Evolutionary conservation across 306 rosid genomes (phyloP).

Genomic region (Mimosa pudica): DNA sequence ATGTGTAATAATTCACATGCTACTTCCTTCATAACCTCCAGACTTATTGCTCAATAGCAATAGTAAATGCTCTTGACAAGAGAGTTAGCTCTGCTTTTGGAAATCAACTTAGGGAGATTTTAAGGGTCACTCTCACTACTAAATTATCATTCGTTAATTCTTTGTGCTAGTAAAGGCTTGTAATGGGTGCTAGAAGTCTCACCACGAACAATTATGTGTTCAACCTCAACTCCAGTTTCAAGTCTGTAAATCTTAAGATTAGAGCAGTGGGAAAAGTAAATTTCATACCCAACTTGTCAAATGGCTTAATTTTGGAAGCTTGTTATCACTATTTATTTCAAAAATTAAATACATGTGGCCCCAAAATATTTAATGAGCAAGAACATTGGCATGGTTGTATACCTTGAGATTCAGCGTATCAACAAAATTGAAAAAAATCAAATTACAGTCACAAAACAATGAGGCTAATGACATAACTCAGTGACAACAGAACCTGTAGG

Average conservation of each 20-base stretch:
- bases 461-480: slow-evolving; percentile 19
- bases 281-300: not conserved
- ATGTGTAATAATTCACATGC: slow-evolving; percentile 69
- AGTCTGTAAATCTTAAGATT: not conserved
- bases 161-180: slow-evolving; percentile 42
- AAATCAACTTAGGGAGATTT: slow-evolving; percentile 10
- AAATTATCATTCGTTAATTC: slow-evolving; percentile 64
- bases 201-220: not conserved
- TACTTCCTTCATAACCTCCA: slow-evolving; percentile 30
- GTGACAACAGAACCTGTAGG: not conserved
- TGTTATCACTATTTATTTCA: not conserved
- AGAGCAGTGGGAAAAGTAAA: not conserved
- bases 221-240: not conserved
- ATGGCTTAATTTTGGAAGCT: not conserved
- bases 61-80: not conserved
- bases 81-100: slow-evolving; percentile 8
- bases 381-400: not conserved
- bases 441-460: slow-evolving; percentile 17
- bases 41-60: slow-evolving; percentile 8
- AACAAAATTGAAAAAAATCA: slow-evolving; percentile 5
- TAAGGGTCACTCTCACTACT: not conserved
- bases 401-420: not conserved
- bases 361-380: slow-evolving; percentile 2
- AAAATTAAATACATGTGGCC: not conserved
- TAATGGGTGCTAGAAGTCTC: slow-evolving; percentile 31